Conservation (phyloP, 1,284 basidiomycete species). For the Ustilago shanxiensis region DNA sequence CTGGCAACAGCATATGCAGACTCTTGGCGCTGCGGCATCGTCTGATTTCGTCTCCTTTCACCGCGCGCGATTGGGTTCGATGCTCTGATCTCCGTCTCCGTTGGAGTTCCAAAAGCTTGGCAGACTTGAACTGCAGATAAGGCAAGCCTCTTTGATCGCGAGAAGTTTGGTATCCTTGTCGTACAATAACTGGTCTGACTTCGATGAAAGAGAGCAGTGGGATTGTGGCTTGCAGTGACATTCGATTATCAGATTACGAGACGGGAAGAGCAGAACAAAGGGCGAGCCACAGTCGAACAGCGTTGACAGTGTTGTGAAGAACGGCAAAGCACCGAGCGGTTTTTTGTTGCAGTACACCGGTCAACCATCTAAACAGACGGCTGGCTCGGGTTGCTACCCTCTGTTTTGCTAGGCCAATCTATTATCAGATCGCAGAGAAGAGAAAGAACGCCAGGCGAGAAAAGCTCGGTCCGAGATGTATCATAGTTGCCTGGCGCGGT, state of each 20-base stretch:
- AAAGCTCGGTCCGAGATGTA: slow-evolving; percentile 4
- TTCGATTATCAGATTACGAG: too few species aligned
- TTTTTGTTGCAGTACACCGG: neutral
- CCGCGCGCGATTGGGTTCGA: neutral
- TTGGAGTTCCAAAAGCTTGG: neutral
- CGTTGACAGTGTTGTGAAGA: too few species aligned
- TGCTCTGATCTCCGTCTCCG: neutral
- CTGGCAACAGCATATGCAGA: too few species aligned
- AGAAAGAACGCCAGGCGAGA: neutral
- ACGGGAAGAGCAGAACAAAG: too few species aligned
- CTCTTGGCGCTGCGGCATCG: slow-evolving; percentile 9
- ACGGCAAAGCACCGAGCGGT: neutral
- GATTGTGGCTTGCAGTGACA: too few species aligned
- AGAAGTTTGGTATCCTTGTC: too few species aligned
- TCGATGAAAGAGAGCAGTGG: too few species aligned
- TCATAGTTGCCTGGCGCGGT: neutral
- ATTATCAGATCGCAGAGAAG: slow-evolving; percentile 24
- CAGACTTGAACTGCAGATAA: too few species aligned
- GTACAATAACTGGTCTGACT: too few species aligned
- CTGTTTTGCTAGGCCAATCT: slow-evolving; percentile 2
- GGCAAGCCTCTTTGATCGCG: too few species aligned
- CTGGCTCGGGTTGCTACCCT: neutral
- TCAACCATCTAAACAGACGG: neutral
- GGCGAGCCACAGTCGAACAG: too few species aligned
- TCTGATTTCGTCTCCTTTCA: too few species aligned